Percentiles rank a stretch among this genome's conserved stretches.
Evolutionary conservation across 805 yeast species (phyloP).

Genomic region (Candida endomychidarum): DNA sequence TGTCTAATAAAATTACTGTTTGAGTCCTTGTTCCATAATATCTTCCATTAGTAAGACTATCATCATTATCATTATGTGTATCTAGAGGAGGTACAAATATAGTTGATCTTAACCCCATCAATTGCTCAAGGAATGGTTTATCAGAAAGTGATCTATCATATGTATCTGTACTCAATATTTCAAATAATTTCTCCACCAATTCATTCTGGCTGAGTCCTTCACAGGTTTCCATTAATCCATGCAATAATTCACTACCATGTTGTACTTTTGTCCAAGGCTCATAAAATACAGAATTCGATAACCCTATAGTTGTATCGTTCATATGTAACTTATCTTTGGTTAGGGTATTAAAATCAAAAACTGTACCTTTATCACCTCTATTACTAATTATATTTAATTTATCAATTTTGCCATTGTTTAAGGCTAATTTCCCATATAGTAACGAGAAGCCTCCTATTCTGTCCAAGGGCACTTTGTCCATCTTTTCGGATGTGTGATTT

Average conservation of each 20-base stretch:
- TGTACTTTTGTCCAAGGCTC: slow-evolving; percentile 76
- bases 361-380: slow-evolving; percentile 42
- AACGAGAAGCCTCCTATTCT: slow-evolving; percentile 64
- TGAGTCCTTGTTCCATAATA: slow-evolving; percentile 89
- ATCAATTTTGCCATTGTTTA: slow-evolving; percentile 26
- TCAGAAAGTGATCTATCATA: slow-evolving; percentile 24
- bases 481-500: neutral
- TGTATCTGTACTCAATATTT: slow-evolving; percentile 47
- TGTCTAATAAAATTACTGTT: slow-evolving; percentile 65
- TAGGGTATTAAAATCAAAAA: slow-evolving; percentile 21
- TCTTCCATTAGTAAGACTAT: slow-evolving; percentile 38
- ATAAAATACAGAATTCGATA: slow-evolving; percentile 66
- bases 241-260: slow-evolving; percentile 42
- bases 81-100: slow-evolving; percentile 73
- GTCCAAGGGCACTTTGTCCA: slow-evolving; percentile 17
- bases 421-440: slow-evolving; percentile 50
- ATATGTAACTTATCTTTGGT: slow-evolving; percentile 21
- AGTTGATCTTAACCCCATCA: slow-evolving; percentile 49
- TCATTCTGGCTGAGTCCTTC: slow-evolving; percentile 20
- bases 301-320: slow-evolving; percentile 44
- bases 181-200: slow-evolving; percentile 53
- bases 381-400: slow-evolving; percentile 51
- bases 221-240: slow-evolving; percentile 18
- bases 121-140: slow-evolving; percentile 23
- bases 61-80: slow-evolving; percentile 15